Conservation (phyloP, 768 basidiomycete genomes). For the Tubosaeta sp. region DNA sequence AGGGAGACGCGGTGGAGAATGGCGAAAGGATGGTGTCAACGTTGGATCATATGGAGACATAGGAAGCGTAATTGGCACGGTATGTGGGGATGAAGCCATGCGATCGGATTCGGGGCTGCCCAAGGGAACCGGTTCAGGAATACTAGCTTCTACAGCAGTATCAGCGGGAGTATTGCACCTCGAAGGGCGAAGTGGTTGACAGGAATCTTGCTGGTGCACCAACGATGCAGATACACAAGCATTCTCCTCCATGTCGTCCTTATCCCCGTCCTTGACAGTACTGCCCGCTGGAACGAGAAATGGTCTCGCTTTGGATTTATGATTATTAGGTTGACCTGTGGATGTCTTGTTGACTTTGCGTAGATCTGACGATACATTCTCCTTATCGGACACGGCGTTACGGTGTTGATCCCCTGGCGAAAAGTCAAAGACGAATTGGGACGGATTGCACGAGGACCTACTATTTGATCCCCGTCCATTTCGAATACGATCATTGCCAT, state of each 20-base stretch:
- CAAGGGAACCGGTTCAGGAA: constrained; percentile 1
- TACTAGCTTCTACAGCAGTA: not conserved
- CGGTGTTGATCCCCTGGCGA: constrained; percentile 62
- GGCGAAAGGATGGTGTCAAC: constrained; percentile 71
- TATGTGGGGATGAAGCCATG: constrained; percentile 21
- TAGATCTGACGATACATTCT: constrained; percentile 31
- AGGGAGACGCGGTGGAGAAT: constrained; percentile 69
- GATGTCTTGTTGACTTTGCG: constrained; percentile 25
- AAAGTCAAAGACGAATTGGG: constrained; percentile 17
- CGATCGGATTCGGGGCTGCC: constrained; percentile 3
- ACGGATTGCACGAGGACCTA: constrained; percentile 34
- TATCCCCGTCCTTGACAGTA: constrained; percentile 10
- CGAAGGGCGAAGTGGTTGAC: constrained; percentile 16
- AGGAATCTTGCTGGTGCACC: constrained; percentile 25
- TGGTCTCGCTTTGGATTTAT: constrained; percentile 19
- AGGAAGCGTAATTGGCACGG: constrained; percentile 37
- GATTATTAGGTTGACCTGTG: constrained; percentile 14
- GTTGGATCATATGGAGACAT: constrained; percentile 76
- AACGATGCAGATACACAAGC: constrained; percentile 18
- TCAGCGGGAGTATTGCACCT: constrained; percentile 1
- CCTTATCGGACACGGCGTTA: constrained; percentile 30
- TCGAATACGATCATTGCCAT: constrained; percentile 59
- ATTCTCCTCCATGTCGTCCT: constrained; percentile 11
- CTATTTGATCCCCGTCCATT: constrained; percentile 59
- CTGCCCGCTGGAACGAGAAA: constrained; percentile 19